Base-by-base conservation (phyloP, 805 yeast species). In the Yamadazyma sp. region DNA sequence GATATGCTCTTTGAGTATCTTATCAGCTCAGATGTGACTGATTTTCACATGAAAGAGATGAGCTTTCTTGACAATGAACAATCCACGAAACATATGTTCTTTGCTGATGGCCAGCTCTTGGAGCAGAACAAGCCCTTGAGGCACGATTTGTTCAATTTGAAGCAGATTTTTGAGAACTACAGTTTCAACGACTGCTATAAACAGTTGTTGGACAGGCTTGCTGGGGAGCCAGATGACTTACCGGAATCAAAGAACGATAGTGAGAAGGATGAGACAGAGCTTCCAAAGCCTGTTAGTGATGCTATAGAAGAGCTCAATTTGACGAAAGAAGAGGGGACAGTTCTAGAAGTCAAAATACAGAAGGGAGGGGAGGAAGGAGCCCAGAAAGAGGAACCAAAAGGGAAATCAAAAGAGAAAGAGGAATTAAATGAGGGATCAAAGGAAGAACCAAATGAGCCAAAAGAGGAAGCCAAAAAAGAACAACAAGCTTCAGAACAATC, bases 1-100 rank as follows among this genome's bases (percentile, higher is more conserved):
- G 60, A 57, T 3, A 34, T 60, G 16, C 53, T 65, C 29, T 40
- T 53, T 25, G 64, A 60, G 31, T 67, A 53, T 39, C 44, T 56
- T 12, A 38, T 52, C 17, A 51, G 62, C 4, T 46, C 53, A 9
- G 60, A 59, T 14, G 40, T 61, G 21, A 67, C 73, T 3, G 37
- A 46, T 8, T 52, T 61, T 30, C 73, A 67, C 41, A 62, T 56
- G 34, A 38, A 48, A 3, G 71, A 67, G 44, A 52, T 62, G 38
- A 24, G 32, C 7, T 35, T 20, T 3, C 31, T 53, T 15, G 28
- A 46, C 9, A 40, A 42, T 13, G 53, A 46, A 3, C 41, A 53
- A 29, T 43, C 59, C 15, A 53, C 64, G 6, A 36, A 47, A 28
- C 14, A 20, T 12, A 18, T 55, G n/a, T 38, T 54, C 21, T 40